Percentiles rank a stretch among this genome's conserved stretches.
Conservation (phyloP, 352 stramenopile species). For the Salisapilia sapeloensis region DNA sequence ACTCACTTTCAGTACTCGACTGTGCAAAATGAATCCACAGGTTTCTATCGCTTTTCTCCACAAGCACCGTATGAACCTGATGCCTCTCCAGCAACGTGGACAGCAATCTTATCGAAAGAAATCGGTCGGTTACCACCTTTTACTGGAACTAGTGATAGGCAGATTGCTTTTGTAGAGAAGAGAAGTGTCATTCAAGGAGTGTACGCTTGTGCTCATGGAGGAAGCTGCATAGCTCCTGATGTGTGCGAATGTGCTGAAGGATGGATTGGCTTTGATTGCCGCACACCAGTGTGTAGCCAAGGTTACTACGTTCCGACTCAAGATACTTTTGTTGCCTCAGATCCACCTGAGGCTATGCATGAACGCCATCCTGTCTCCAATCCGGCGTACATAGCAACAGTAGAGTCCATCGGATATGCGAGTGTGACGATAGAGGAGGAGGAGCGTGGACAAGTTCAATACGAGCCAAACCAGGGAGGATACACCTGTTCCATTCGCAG, state of each 20-base stretch:
- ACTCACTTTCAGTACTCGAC: conserved; percentile 82
- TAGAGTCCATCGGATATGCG: conserved; percentile 43
- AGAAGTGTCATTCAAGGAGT: conserved; percentile 78
- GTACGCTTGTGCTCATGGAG: conserved; percentile 92
- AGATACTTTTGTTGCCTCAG: conserved; percentile 50
- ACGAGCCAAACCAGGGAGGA: conserved; percentile 73
- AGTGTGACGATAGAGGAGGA: conserved; percentile 12
- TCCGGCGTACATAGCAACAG: conserved; percentile 24
- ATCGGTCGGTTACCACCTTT: conserved; percentile 45
- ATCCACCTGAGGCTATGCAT: conserved; percentile 24
- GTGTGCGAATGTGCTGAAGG: conserved; percentile 83
- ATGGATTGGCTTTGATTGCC: conserved; percentile 95
- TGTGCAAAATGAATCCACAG: conserved; percentile 49
- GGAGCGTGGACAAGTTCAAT: conserved; percentile 27
- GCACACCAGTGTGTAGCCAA: conserved; percentile 86
- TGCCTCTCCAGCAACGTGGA: conserved; percentile 44
- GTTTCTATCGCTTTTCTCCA: conserved; percentile 71
- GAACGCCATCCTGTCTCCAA: conserved; percentile 39
- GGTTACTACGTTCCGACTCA: conserved; percentile 85
- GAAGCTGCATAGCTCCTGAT: conserved; percentile 80
- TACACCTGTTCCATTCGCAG: conserved; percentile 91
- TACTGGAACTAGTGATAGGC: conserved; percentile 42
- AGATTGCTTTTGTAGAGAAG: conserved; percentile 83
- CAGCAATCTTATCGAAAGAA: conserved; percentile 21
- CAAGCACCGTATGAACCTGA: conserved; percentile 73